A percentile compares a stretch with the other conserved stretches of the same genome.
phyloP scores from a whole-genome alignment of 2,329 filamentous ascomycete species.

The Albophoma yamanashiensis region DNA sequence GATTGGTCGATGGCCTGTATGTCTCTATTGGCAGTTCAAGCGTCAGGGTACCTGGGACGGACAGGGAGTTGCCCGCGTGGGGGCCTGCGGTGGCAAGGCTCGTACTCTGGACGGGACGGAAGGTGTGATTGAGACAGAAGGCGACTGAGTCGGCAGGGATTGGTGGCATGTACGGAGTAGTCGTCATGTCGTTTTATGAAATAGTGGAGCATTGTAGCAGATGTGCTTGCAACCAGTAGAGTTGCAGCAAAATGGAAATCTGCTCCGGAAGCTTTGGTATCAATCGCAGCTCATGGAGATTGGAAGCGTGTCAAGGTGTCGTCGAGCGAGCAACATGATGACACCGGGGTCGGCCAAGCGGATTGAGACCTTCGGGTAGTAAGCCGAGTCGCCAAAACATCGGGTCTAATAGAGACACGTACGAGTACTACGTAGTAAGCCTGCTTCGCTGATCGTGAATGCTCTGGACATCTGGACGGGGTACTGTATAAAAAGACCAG shows the following conservation, averaged over 20 bases:
- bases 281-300: background rate
- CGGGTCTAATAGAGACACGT: too few relatives aligned
- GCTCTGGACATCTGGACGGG: background rate
- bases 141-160: background rate
- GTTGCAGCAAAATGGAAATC: background rate
- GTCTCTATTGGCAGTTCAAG: conserved; percentile 19
- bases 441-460: background rate
- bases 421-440: too few relatives aligned
- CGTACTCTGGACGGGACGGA: conserved; percentile 11
- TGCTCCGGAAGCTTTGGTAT: background rate
- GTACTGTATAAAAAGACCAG: background rate
- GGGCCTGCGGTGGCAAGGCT: conserved; percentile 11
- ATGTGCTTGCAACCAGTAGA: background rate
- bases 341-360: background rate
- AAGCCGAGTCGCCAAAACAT: background rate
- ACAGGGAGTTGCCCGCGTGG: conserved; percentile 17
- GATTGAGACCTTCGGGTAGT: background rate
- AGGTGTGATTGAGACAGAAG: background rate
- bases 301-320: background rate
- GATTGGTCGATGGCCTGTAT: conserved; percentile 16
- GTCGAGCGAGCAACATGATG: background rate
- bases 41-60: conserved; percentile 13
- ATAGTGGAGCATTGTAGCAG: background rate
- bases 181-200: too few relatives aligned
- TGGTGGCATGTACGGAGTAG: background rate